A percentile compares a stretch with the other conserved stretches of the same genome.
Evolutionary conservation across 257 asterid species (phyloP).

Genomic region (Rehmannia glutinosa): DNA sequence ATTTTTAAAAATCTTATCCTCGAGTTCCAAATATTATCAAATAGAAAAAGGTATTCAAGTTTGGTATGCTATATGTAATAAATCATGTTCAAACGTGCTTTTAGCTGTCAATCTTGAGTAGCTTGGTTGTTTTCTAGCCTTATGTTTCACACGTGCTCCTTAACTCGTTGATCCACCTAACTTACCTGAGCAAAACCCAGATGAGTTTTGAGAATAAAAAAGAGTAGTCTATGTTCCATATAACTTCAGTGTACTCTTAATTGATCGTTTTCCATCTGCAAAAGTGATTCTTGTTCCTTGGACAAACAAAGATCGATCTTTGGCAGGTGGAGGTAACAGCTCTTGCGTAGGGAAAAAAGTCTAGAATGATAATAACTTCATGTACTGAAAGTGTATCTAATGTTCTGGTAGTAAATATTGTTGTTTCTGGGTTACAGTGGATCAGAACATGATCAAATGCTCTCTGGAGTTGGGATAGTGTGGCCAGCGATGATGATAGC

Average conservation of each 20-base stretch:
- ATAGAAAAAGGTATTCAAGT: not conserved
- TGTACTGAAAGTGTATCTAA: not conserved
- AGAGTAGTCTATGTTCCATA: too few species aligned
- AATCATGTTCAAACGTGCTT: too few species aligned
- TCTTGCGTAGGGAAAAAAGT: not conserved
- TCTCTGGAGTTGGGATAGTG: slow-evolving; percentile 59
- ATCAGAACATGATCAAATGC: slow-evolving; percentile 61
- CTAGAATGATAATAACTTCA: not conserved
- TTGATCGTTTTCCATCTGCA: not conserved
- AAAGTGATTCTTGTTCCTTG: slow-evolving; percentile 3
- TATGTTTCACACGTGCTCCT: too few species aligned
- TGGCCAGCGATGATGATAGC: slow-evolving; percentile 86
- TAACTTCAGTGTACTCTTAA: too few species aligned
- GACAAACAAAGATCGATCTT: too few species aligned
- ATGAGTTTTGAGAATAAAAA: too few species aligned
- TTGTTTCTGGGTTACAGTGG: slow-evolving; percentile 52
- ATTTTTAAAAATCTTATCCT: not conserved
- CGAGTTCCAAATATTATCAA: not conserved
- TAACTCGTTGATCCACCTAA: too few species aligned
- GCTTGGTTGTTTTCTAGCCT: too few species aligned
- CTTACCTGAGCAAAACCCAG: too few species aligned
- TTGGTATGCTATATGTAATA: too few species aligned
- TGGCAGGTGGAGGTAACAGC: too few species aligned
- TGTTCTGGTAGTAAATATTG: not conserved
- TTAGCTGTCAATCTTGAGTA: too few species aligned